A percentile compares a stretch with the other conserved stretches of the same genome.
Conservation (phyloP, 1,284 basidiomycete genomes). For the Ustilago cynodontis region DNA sequence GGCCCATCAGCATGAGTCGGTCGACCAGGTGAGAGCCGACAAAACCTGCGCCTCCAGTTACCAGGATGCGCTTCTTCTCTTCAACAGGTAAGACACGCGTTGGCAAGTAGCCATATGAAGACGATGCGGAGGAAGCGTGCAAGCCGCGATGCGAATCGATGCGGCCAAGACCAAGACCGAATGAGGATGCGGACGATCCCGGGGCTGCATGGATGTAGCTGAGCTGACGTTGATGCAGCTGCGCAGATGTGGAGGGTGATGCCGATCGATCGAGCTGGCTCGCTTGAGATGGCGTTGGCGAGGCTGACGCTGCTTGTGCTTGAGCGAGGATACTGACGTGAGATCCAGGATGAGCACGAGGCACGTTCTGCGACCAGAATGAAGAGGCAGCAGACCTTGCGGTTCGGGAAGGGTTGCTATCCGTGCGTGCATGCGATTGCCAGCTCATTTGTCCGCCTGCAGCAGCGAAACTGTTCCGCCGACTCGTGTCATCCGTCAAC, state of each 20-base stretch:
- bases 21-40: conserved; percentile 94
- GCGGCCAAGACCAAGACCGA: conserved; percentile 17
- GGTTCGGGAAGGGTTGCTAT: conserved; percentile 23
- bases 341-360: conserved; percentile 41
- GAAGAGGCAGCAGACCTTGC: conserved; percentile 23
- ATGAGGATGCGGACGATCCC: conserved; percentile 20
- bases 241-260: background rate
- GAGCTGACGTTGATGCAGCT: conserved; percentile 18
- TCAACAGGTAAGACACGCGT: conserved; percentile 85
- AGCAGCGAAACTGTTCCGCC: background rate
- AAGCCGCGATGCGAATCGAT: conserved; percentile 7
- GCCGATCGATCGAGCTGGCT: conserved; percentile 1
- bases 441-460: conserved; percentile 2
- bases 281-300: background rate
- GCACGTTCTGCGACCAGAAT: conserved; percentile 41
- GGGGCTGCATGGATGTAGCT: conserved; percentile 51
- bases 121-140: conserved; percentile 3
- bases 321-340: conserved; percentile 45
- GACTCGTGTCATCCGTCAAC: background rate
- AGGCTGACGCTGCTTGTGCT: conserved; percentile 11
- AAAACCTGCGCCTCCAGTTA: conserved; percentile 94
- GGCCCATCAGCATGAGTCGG: conserved; percentile 94
- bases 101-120: conserved; percentile 77
- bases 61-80: conserved; percentile 86
- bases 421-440: conserved; percentile 22